Conservation (phyloP, 768 basidiomycete species). For the Agaricus sinodeliciosus region DNA sequence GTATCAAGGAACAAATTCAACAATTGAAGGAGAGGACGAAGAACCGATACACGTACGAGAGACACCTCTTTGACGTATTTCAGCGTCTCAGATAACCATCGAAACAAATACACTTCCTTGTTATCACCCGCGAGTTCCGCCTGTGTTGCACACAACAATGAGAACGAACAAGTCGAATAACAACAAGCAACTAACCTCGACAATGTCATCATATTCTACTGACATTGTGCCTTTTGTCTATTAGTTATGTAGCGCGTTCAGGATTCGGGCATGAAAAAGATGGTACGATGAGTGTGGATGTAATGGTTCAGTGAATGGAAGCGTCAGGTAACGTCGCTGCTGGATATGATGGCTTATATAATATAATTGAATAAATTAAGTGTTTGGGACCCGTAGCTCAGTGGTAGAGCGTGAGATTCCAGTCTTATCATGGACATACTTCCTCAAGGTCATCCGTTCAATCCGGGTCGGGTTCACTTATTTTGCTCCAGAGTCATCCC, state of each 20-base stretch:
- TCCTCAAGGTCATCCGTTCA: slow-evolving; percentile 45
- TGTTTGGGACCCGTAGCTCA: slow-evolving; percentile 27
- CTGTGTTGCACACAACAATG: slow-evolving; percentile 26
- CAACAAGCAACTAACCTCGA: not conserved
- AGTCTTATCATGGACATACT: slow-evolving; percentile 13
- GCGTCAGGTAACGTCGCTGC: too few relatives aligned
- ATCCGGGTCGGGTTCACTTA: slow-evolving; percentile 33
- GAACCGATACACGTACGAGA: slow-evolving; percentile 30
- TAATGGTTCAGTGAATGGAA: too few relatives aligned
- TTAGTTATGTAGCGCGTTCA: not conserved
- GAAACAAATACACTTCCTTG: slow-evolving; percentile 78
- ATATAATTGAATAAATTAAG: not conserved
- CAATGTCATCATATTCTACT: slow-evolving; percentile 6
- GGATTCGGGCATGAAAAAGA: not conserved
- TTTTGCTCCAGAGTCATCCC: not conserved
- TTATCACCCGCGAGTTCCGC: slow-evolving; percentile 65
- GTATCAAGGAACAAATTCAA: not conserved
- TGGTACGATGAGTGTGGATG: too few relatives aligned
- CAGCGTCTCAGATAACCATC: slow-evolving; percentile 71
- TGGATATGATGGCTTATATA: not conserved
- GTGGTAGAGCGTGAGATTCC: slow-evolving; percentile 35
- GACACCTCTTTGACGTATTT: slow-evolving; percentile 43
- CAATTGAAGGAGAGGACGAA: not conserved
- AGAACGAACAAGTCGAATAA: not conserved
- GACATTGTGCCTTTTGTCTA: not conserved